Evolutionary conservation across 2,329 filamentous ascomycete species (phyloP), one percentile per base, ranked within the genome.

Genomic region (Harringtonia lauricola): DNA sequence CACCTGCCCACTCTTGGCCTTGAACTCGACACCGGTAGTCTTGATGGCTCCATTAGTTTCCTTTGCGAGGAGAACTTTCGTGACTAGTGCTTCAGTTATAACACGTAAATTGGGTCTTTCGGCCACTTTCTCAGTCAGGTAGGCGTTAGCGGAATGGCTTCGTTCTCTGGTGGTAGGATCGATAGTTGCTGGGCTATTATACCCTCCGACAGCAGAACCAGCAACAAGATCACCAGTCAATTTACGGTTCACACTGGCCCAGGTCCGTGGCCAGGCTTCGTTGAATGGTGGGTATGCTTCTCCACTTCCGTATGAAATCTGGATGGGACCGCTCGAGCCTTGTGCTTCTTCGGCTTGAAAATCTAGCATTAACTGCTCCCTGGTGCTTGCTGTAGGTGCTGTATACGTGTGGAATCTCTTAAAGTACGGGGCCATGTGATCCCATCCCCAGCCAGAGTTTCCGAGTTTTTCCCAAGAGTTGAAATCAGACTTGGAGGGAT

Each of bases 391-490:
- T 14, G n/a, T n/a, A 9, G 40, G 40, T 21, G 26, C 40, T 6
- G 40, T 42, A 24, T 42, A 42, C 14, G 31, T 42, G 15, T 42
- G 40, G 21, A 42, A 42, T 47, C 53, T 55, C 15, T 36, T 36
- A 21, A 51, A 51, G 39, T 54, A 55, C 1, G 42, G 39, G 8
- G 49, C 28, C 4, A 54, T 35, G 3, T 36, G 47, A 0, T 51
- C 68, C 59, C 72, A 80, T 0, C 64, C 63, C 75, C 76, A 80
- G 4, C 72, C 74, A 2, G 50, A 46, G 49, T 78, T 79, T 0
- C 76, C 75, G 6, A 80, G 55, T 18, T 60, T 55, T 38, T 68
- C 70, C 75, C 75, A 80, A 0, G 64, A 64, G 56, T 79, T 66
- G 37, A 72, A 69, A 39, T 75, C 71, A 33, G 21, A 5, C 22